phyloP scores from a whole-genome alignment of 176 grass and related monocot genomes.

The Thinopyrum elongatum region DNA sequence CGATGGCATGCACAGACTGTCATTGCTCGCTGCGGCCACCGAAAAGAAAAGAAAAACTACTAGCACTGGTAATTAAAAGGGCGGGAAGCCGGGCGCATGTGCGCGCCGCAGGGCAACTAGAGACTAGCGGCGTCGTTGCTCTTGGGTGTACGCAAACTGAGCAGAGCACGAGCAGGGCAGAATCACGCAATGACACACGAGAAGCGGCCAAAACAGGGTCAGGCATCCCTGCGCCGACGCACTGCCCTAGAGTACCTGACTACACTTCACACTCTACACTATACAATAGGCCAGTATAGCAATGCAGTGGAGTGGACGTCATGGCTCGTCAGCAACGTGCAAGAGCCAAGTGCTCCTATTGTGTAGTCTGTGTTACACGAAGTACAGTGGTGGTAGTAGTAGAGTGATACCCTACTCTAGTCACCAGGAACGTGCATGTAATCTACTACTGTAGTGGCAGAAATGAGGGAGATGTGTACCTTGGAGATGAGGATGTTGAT shows the following conservation, averaged over 20 bases:
- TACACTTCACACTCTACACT: neutral
- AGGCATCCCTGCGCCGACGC: neutral
- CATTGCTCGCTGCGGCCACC: no score
- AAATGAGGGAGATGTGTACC: conserved; percentile 12
- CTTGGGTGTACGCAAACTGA: neutral
- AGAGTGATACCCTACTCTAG: neutral
- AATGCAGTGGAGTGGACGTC: no score
- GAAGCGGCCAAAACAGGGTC: neutral
- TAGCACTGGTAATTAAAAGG: neutral
- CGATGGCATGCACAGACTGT: no score
- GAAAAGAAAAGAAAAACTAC: no score
- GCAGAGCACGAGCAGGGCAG: neutral
- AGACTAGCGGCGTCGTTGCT: neutral
- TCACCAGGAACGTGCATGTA: neutral
- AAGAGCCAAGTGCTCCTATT: no score
- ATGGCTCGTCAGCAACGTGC: no score
- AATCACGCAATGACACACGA: neutral
- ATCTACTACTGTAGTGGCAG: no score
- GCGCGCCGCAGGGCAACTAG: no score
- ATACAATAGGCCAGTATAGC: neutral
- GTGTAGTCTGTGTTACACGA: neutral
- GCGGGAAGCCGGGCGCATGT: neutral
- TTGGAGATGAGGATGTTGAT: conserved; percentile 94
- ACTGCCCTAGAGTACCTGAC: neutral
- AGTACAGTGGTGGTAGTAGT: neutral